phyloP scores from a whole-genome alignment of 139 green algal genomes.

The Chlorella sp. region DNA sequence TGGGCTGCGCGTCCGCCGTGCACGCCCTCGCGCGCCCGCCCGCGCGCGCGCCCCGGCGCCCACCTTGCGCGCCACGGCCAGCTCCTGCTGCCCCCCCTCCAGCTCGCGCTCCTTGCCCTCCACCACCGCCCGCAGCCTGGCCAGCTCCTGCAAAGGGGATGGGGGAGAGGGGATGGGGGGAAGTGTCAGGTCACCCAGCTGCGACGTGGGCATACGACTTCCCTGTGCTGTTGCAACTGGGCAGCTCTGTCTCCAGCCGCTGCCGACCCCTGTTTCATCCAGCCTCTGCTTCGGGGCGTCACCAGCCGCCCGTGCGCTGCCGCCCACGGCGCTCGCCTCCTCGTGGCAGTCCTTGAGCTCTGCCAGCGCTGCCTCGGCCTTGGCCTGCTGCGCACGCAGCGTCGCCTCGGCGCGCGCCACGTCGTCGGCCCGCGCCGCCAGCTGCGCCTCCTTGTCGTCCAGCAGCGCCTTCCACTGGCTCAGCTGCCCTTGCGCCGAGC shows the following conservation, averaged over 20 bases:
- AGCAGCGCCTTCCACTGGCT: slow-evolving; percentile 17
- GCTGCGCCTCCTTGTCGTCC: slow-evolving; percentile 19
- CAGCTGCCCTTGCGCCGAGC: slow-evolving; percentile 22
- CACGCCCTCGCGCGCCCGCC: no score
- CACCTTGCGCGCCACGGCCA: neutral
- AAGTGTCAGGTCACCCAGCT: neutral
- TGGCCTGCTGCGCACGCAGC: slow-evolving; percentile 18
- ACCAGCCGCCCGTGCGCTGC: no score
- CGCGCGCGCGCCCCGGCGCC: no score
- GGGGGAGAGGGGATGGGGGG: neutral
- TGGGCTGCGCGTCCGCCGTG: no score
- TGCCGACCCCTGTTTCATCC: no score
- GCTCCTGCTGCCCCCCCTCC: neutral
- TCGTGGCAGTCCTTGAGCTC: slow-evolving; percentile 10
- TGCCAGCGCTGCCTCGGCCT: slow-evolving; percentile 13
- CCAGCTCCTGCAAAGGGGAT: slow-evolving; percentile 22
- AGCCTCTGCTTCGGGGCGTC: no score
- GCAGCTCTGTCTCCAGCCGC: no score
- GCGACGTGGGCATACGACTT: no score
- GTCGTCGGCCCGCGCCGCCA: slow-evolving; percentile 10
- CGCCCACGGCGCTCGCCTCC: neutral
- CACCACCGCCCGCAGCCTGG: neutral
- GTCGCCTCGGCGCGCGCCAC: slow-evolving; percentile 6
- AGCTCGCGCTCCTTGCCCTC: slow-evolving; percentile 8
- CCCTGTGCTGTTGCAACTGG: no score